Evolutionary conservation across 345 rosid species (phyloP).

Genomic region (Camelina neglecta): DNA sequence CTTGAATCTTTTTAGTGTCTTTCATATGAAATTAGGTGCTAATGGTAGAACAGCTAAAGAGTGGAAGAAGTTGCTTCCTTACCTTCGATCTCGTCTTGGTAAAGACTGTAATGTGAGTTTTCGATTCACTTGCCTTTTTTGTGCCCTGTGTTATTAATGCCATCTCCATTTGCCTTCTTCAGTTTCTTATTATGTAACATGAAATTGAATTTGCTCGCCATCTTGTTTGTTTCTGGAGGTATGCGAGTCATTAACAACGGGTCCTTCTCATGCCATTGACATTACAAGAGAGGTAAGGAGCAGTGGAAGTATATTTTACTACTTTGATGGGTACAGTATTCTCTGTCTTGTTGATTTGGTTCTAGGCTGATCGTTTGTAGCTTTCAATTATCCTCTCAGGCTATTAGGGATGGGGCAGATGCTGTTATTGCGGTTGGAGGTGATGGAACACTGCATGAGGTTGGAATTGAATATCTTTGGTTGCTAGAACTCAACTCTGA

Average conservation of each 20-base stretch:
- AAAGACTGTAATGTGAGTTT: conserved; percentile 73
- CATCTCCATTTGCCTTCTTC: background rate
- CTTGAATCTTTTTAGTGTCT: background rate
- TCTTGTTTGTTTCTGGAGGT: conserved; percentile 55
- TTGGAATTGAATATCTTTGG: conserved; percentile 26
- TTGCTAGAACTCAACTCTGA: conserved; percentile 19
- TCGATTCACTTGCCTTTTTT: conserved; percentile 1
- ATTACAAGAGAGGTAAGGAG: conserved; percentile 85
- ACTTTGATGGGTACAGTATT: conserved; percentile 16
- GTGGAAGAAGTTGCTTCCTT: conserved; percentile 91
- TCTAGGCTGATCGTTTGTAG: background rate
- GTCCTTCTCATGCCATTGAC: conserved; percentile 93
- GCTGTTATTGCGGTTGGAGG: conserved; percentile 99
- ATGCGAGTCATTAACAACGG: conserved; percentile 81
- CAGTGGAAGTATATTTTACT: conserved; percentile 6
- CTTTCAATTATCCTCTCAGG: conserved; percentile 51
- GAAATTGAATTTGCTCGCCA: background rate
- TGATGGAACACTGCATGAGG: conserved; percentile 99
- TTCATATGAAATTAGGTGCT: conserved; percentile 64
- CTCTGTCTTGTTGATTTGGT: background rate
- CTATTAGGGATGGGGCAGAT: conserved; percentile 89
- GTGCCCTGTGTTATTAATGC: conserved; percentile 8
- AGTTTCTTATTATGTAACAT: background rate
- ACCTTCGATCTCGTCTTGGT: conserved; percentile 76
- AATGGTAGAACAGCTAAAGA: conserved; percentile 87